Conservation (phyloP, 1,284 basidiomycete genomes). For the Pholiota adiposa region DNA sequence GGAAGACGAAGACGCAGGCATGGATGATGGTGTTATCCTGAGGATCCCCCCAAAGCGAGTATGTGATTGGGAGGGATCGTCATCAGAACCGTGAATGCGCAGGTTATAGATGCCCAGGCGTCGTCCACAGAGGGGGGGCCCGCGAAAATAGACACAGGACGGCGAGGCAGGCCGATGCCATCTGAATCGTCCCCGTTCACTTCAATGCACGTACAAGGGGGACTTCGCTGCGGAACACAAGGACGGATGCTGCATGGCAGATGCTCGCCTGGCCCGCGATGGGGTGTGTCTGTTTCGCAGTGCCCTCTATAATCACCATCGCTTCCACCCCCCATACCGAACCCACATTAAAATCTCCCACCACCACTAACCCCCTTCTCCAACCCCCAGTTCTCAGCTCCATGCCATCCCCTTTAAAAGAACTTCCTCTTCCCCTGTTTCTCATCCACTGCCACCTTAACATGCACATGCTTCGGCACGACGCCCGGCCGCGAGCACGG, state of each 20-base stretch:
- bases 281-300: background rate
- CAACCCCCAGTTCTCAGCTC: background rate
- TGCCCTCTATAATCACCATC: background rate
- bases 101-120: constrained; percentile 2
- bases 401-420: constrained; percentile 46
- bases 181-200: background rate
- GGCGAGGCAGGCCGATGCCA: background rate
- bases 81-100: constrained; percentile 2
- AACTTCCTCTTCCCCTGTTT: constrained; percentile 73
- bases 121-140: background rate
- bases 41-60: background rate
- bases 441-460: constrained; percentile 73
- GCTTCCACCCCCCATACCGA: background rate
- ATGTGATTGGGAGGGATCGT: background rate
- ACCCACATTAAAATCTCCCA: background rate
- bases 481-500: constrained; percentile 65
- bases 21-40: background rate
- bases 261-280: background rate
- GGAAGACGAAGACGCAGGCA: background rate
- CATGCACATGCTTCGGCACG: constrained; percentile 63
- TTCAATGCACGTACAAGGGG: background rate
- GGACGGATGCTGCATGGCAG: background rate
- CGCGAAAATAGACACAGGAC: background rate
- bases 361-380: background rate
- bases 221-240: background rate